A percentile compares a stretch with the other conserved stretches of the same genome.
These are phyloP conservation scores for Teratosphaeria destructans DNA, from an alignment of 2,329 filamentous ascomycete genomes.

Conservation along the genomic window DNA sequence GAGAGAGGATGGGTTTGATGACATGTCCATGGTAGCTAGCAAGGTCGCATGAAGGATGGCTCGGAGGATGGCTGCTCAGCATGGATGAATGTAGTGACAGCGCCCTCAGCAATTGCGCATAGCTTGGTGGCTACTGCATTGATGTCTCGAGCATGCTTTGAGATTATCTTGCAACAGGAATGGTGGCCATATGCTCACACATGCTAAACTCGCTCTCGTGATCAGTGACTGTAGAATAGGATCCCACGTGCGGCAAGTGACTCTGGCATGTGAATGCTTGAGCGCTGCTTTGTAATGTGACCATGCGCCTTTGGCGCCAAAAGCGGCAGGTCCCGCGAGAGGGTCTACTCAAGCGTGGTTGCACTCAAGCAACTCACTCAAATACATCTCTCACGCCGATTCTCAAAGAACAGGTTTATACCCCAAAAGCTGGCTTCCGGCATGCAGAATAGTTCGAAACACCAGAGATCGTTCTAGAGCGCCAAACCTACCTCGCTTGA, in stretches of 20 bases:
- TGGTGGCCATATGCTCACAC: background rate
- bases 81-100: too few relatives aligned
- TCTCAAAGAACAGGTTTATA: background rate
- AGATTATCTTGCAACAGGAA: background rate
- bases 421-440: background rate
- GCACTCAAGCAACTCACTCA: background rate
- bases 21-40: background rate
- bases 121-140: background rate
- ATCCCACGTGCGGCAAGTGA: background rate
- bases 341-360: background rate
- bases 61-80: background rate
- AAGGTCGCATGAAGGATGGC: background rate
- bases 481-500: background rate
- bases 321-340: background rate
- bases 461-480: background rate
- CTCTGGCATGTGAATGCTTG: background rate
- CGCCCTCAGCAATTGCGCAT: background rate
- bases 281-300: background rate
- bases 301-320: background rate
- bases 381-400: background rate
- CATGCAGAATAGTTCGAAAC: background rate
- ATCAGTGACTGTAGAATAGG: background rate
- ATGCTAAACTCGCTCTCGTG: background rate
- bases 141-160: background rate
- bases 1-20: constrained; percentile 20